Evolutionary conservation across 306 rosid species (phyloP).

Genomic region (Senna siamea): DNA sequence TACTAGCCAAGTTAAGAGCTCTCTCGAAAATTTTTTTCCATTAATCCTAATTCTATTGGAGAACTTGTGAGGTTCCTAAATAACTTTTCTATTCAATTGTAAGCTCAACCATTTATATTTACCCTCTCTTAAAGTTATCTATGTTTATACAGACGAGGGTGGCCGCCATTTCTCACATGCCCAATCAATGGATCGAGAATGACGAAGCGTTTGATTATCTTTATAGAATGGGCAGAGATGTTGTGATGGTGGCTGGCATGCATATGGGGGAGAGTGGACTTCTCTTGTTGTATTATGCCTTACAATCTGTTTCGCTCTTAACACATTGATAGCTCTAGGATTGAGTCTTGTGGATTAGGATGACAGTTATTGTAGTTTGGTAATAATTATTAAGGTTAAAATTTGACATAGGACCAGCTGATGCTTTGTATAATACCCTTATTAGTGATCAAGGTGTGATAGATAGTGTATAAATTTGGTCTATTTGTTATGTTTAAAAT

Average conservation of each 20-base stretch:
- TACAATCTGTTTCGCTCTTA: slow-evolving; percentile 40
- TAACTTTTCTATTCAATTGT: no score
- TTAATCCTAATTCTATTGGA: no score
- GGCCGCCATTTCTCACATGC: slow-evolving; percentile 64
- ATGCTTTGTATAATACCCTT: slow-evolving; percentile 54
- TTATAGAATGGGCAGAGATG: no score
- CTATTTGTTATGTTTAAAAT: slow-evolving; percentile 24
- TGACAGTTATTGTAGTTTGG: slow-evolving; percentile 53
- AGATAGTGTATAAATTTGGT: slow-evolving; percentile 45
- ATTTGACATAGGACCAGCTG: slow-evolving; percentile 58
- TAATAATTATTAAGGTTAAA: slow-evolving; percentile 48
- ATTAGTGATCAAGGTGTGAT: slow-evolving; percentile 50
- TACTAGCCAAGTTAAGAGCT: no score
- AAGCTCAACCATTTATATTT: no score
- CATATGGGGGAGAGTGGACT: no score
- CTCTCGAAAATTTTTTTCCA: no score
- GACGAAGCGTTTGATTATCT: slow-evolving; percentile 31
- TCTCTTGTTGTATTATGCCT: slow-evolving; percentile 51
- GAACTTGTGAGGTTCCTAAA: no score
- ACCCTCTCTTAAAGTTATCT: no score
- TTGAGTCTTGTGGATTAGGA: slow-evolving; percentile 50
- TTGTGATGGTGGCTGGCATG: no score
- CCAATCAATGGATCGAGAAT: slow-evolving; percentile 66
- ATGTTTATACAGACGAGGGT: slow-evolving; percentile 63
- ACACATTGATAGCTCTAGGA: slow-evolving; percentile 52